Evolutionary conservation across 371 early-diverging fungal genomes (phyloP).

Genomic region (Lichtheimia ornata): DNA sequence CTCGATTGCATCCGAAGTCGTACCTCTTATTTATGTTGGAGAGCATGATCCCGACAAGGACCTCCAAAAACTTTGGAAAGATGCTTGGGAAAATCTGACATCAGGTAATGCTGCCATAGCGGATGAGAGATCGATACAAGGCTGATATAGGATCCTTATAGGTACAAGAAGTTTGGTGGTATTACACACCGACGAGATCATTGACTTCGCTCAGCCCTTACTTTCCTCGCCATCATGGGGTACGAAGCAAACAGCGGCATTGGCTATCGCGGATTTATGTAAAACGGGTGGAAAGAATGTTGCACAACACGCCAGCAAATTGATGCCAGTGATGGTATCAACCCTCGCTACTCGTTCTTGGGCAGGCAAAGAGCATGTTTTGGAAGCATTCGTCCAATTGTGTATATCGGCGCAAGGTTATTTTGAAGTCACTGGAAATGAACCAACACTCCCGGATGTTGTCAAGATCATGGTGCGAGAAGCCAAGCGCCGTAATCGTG

Average conservation of each 20-base stretch:
- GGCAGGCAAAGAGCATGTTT: conserved; percentile 86
- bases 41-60: conserved; percentile 67
- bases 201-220: conserved; percentile 56
- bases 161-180: conserved; percentile 64
- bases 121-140: not conserved
- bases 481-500: conserved; percentile 70
- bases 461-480: conserved; percentile 68
- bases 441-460: conserved; percentile 44
- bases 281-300: conserved; percentile 38
- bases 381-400: conserved; percentile 70
- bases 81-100: conserved; percentile 85
- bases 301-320: conserved; percentile 40
- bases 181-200: conserved; percentile 62
- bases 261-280: conserved; percentile 68
- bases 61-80: conserved; percentile 67
- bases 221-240: conserved; percentile 74
- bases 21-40: conserved; percentile 81
- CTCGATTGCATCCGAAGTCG: conserved; percentile 56
- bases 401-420: conserved; percentile 57
- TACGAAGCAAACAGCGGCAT: conserved; percentile 79
- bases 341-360: conserved; percentile 79
- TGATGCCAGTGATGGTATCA: conserved; percentile 66
- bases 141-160: not conserved
- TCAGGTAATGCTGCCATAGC: conserved; percentile 44
- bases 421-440: conserved; percentile 32